phyloP scores from a whole-genome alignment of 371 early-diverging fungal genomes.

The Batkoa obscura region DNA sequence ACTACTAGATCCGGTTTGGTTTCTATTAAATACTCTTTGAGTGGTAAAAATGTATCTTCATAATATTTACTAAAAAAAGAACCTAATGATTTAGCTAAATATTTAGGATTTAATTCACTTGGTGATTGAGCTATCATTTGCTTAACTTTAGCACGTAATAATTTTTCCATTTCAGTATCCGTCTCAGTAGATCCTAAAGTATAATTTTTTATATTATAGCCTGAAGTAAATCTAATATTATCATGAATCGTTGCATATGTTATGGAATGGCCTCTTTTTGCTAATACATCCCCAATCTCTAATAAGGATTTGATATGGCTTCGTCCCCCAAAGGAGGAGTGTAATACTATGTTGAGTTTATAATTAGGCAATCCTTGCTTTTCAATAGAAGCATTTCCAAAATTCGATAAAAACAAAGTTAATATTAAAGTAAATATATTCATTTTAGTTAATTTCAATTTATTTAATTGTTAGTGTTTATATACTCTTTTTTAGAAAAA shows the following conservation, averaged over 20 bases:
- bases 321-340: neutral
- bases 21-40: neutral
- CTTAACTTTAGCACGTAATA: neutral
- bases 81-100: neutral
- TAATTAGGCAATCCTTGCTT: neutral
- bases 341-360: neutral
- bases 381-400: too few relatives aligned
- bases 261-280: neutral
- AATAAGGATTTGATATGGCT: neutral
- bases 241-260: neutral
- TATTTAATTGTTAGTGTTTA: too few relatives aligned
- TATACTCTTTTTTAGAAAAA: too few relatives aligned
- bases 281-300: neutral
- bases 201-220: too few relatives aligned
- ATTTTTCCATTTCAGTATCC: neutral
- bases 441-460: too few relatives aligned
- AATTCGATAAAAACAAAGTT: too few relatives aligned
- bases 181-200: neutral
- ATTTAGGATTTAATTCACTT: neutral
- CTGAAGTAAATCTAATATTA: neutral
- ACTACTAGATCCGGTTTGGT: neutral
- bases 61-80: too few relatives aligned
- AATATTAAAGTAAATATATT: too few relatives aligned
- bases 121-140: neutral
- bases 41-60: too few relatives aligned